Percentiles rank a stretch among this genome's conserved stretches.
Conservation (phyloP, 2,329 filamentous ascomycete genomes). For the Monilinia laxa region DNA sequence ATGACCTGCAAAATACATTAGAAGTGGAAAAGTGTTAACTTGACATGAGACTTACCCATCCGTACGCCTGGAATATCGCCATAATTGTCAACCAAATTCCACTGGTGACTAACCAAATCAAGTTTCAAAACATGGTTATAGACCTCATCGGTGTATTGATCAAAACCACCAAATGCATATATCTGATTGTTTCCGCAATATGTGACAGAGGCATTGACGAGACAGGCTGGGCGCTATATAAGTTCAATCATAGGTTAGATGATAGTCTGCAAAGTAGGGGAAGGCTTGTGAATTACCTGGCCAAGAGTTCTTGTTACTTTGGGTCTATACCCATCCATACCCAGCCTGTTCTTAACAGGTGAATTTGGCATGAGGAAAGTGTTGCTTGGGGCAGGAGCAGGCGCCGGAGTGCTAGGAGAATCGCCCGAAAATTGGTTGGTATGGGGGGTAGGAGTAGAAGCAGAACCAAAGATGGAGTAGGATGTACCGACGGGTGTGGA, state of each 20-base stretch:
- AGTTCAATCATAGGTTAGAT: constrained; percentile 11
- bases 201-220: constrained; percentile 98
- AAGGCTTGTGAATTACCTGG: constrained; percentile 44
- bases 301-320: constrained; percentile 77
- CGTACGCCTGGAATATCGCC: constrained; percentile 95
- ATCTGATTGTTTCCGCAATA: constrained; percentile 97
- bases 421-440: constrained; percentile 29
- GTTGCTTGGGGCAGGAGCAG: constrained; percentile 55
- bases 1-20: constrained; percentile 61
- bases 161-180: constrained; percentile 96
- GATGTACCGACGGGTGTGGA: constrained; percentile 46
- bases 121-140: constrained; percentile 95
- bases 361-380: constrained; percentile 92
- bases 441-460: constrained; percentile 29
- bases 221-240: constrained; percentile 70
- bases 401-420: constrained; percentile 46
- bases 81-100: constrained; percentile 97
- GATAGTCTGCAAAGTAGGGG: neutral
- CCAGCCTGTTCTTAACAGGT: constrained; percentile 64
- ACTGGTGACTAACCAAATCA: constrained; percentile 84
- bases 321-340: constrained; percentile 76
- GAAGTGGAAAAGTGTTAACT: neutral
- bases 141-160: constrained; percentile 97
- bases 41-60: constrained; percentile 67
- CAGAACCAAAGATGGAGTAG: constrained; percentile 51